Percentiles rank a stretch among this genome's conserved stretches.
phyloP scores from a whole-genome alignment of 75 land plant species.

The Pinus albicaulis region DNA sequence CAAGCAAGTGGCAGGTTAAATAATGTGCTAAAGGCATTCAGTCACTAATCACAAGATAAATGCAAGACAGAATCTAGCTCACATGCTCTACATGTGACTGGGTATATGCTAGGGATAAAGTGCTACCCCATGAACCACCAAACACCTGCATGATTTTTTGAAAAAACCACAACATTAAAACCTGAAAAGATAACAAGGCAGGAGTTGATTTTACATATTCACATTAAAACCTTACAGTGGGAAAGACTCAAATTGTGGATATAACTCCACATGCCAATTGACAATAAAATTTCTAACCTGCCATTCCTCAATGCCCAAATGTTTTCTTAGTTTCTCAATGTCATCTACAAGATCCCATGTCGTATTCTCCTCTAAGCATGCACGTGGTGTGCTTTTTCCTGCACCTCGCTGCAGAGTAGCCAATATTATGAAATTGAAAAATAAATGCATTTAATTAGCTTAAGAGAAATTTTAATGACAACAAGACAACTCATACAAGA shows the following conservation, averaged over 20 bases:
- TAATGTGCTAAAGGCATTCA: not conserved
- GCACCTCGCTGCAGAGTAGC: slow-evolving; percentile 80
- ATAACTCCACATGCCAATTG: slow-evolving; percentile 1
- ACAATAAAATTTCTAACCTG: slow-evolving; percentile 32
- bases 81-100: slow-evolving; percentile 86
- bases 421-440: not conserved
- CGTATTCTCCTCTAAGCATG: slow-evolving; percentile 89
- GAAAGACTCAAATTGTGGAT: not conserved
- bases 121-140: slow-evolving; percentile 99
- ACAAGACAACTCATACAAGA: slow-evolving; percentile 2
- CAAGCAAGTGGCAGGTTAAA: not conserved
- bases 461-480: not conserved
- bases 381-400: slow-evolving; percentile 91
- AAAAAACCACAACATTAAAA: slow-evolving; percentile 1
- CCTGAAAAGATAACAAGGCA: not conserved
- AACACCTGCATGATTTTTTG: slow-evolving; percentile 60
- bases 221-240: not conserved
- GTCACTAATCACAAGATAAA: not conserved
- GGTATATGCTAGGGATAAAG: slow-evolving; percentile 87
- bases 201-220: not conserved
- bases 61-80: not conserved
- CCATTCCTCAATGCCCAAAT: slow-evolving; percentile 86
- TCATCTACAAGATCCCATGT: slow-evolving; percentile 95
- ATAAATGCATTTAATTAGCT: not conserved
- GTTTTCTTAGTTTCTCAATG: slow-evolving; percentile 89